A percentile compares a stretch with the other conserved stretches of the same genome.
phyloP scores from a whole-genome alignment of 371 early-diverging fungal genomes.

The Syncephalastrum racemosum region DNA sequence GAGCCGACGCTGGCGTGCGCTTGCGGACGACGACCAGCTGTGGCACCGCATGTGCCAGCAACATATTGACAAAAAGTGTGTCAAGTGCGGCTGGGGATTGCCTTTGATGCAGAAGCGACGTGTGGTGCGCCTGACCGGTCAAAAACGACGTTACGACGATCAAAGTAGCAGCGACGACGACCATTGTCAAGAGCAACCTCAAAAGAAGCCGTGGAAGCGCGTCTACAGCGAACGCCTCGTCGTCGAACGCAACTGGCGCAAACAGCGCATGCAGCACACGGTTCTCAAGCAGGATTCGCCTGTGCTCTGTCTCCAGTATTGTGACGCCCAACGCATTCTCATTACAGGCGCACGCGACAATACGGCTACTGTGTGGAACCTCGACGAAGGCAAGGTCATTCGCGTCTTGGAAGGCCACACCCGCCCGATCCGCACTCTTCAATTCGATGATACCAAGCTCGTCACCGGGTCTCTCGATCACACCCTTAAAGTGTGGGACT shows the following conservation, averaged over 20 bases:
- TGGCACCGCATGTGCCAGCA: slow-evolving; percentile 97
- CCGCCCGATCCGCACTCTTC: slow-evolving; percentile 83
- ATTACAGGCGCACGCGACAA: slow-evolving; percentile 88
- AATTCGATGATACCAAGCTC: slow-evolving; percentile 82
- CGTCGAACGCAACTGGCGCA: slow-evolving; percentile 87
- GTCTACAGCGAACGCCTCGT: slow-evolving; percentile 81
- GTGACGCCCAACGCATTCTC: slow-evolving; percentile 67
- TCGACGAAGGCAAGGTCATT: slow-evolving; percentile 72
- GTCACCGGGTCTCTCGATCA: slow-evolving; percentile 80
- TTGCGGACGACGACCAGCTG: slow-evolving; percentile 87
- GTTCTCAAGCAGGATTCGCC: slow-evolving; percentile 77
- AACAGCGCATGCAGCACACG: slow-evolving; percentile 20
- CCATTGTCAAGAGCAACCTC: background rate
- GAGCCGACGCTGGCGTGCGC: slow-evolving; percentile 68
- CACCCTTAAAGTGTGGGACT: slow-evolving; percentile 96
- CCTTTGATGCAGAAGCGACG: slow-evolving; percentile 62
- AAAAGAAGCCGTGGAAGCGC: slow-evolving; percentile 75
- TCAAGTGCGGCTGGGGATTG: slow-evolving; percentile 95
- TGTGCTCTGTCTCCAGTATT: slow-evolving; percentile 86
- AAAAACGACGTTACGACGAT: slow-evolving; percentile 2
- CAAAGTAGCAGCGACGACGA: slow-evolving; percentile 3
- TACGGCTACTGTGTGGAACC: slow-evolving; percentile 80
- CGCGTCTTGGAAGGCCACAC: slow-evolving; percentile 83
- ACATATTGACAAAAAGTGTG: slow-evolving; percentile 94
- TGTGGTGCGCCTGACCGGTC: slow-evolving; percentile 22